Conservation (phyloP, 345 rosid genomes). For the Euphorbia peplus region DNA sequence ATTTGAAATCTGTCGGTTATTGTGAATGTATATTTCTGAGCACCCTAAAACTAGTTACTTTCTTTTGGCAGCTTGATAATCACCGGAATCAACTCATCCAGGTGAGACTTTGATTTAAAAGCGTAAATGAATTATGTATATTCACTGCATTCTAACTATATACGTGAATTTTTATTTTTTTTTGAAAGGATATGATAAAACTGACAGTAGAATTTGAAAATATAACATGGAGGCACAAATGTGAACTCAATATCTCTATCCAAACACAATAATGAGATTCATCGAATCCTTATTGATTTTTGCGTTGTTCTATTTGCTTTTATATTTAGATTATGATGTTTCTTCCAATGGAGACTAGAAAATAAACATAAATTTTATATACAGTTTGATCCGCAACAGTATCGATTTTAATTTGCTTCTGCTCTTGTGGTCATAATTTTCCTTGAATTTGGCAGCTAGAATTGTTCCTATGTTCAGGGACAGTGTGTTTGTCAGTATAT, state of each 20-base stretch:
- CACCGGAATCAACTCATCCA: conserved; percentile 98
- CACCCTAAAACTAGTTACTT: background rate
- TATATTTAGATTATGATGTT: background rate
- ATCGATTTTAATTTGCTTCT: background rate
- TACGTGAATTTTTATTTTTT: background rate
- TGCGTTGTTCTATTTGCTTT: background rate
- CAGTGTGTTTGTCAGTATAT: conserved; percentile 44
- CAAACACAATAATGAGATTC: background rate
- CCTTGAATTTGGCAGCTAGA: conserved; percentile 29
- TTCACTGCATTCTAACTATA: background rate
- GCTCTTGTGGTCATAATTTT: background rate
- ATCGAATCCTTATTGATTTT: background rate
- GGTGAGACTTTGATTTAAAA: conserved; percentile 31
- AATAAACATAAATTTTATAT: background rate
- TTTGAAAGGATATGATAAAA: background rate
- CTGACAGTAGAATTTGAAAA: background rate
- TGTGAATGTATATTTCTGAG: background rate
- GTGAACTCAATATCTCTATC: background rate
- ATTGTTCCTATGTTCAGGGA: conserved; percentile 52
- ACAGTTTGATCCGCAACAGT: background rate
- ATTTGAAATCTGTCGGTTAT: background rate
- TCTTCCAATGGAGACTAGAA: background rate
- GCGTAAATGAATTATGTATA: background rate
- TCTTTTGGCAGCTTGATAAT: conserved; percentile 75
- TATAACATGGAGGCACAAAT: background rate